A percentile compares a stretch with the other conserved stretches of the same genome.
Conservation (phyloP, 2,329 filamentous ascomycete genomes). For the Colletotrichum aenigma region DNA sequence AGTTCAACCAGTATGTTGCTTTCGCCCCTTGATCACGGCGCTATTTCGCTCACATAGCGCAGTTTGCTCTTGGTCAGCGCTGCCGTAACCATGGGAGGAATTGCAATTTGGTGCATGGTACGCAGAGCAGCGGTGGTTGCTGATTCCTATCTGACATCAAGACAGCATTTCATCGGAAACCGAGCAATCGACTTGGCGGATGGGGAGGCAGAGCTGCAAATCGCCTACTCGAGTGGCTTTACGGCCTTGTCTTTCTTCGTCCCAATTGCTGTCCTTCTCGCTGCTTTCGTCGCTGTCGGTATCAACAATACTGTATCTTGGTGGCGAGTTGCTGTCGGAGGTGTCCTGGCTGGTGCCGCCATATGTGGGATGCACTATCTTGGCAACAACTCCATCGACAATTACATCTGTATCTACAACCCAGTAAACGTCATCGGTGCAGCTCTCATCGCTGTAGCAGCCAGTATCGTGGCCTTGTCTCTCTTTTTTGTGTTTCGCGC, state of each 20-base stretch:
- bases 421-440: slow-evolving; percentile 68
- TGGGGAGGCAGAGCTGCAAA: slow-evolving; percentile 67
- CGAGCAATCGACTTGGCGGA: slow-evolving; percentile 74
- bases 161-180: slow-evolving; percentile 83
- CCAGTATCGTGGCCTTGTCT: slow-evolving; percentile 71
- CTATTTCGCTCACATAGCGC: neutral
- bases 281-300: slow-evolving; percentile 74
- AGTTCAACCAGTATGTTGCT: slow-evolving; percentile 68
- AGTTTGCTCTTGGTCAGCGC: slow-evolving; percentile 68
- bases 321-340: slow-evolving; percentile 65
- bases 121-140: slow-evolving; percentile 28
- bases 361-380: slow-evolving; percentile 89
- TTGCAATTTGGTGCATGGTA: slow-evolving; percentile 76
- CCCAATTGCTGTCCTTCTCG: slow-evolving; percentile 74
- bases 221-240: slow-evolving; percentile 74
- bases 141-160: slow-evolving; percentile 37
- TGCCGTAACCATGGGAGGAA: slow-evolving; percentile 74
- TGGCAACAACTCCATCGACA: slow-evolving; percentile 81
- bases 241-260: slow-evolving; percentile 82
- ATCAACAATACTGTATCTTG: slow-evolving; percentile 61
- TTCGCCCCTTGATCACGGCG: neutral
- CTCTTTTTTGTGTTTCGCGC: slow-evolving; percentile 81
- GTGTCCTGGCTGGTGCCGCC: slow-evolving; percentile 72
- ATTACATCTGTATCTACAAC: slow-evolving; percentile 72
- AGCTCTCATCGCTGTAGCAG: slow-evolving; percentile 72